These are phyloP conservation scores for Pythium sp. DNA, from an alignment of 352 stramenopile genomes.

Conservation along the genomic window DNA sequence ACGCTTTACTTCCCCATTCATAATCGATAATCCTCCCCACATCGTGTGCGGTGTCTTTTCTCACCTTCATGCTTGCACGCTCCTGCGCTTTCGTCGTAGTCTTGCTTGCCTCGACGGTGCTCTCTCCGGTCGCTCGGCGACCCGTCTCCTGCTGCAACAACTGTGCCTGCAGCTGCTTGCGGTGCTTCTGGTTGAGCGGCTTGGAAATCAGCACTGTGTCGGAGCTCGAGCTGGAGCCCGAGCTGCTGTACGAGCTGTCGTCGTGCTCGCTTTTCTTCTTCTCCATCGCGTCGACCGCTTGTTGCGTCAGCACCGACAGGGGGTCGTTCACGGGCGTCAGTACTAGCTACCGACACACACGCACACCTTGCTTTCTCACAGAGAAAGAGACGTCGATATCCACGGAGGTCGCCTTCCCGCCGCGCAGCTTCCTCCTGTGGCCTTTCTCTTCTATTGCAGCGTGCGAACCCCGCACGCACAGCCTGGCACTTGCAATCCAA, in stretches of 20 bases:
- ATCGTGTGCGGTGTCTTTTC: not conserved
- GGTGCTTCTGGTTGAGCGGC: conserved; percentile 54
- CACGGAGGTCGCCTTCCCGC: not conserved
- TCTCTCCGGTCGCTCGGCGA: not conserved
- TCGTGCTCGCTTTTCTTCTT: conserved; percentile 10
- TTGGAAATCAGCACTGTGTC: conserved; percentile 77
- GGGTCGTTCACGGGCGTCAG: not conserved
- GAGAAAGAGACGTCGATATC: not conserved
- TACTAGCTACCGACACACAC: not conserved
- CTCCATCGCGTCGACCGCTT: conserved; percentile 10
- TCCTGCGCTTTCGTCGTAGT: not conserved
- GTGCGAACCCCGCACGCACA: not conserved
- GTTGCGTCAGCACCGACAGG: too few relatives aligned
- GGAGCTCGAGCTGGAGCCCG: conserved; percentile 60
- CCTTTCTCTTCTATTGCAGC: not conserved
- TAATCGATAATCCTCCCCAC: not conserved
- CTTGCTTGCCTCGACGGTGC: not conserved
- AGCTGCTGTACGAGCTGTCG: conserved; percentile 49
- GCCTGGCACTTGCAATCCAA: too few relatives aligned
- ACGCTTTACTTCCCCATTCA: not conserved
- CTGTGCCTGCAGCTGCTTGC: conserved; percentile 58
- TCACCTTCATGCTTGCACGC: not conserved
- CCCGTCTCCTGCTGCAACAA: conserved; percentile 32
- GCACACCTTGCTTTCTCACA: not conserved
- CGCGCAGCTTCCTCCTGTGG: not conserved